Evolutionary conservation across 75 land plant genomes (phyloP).

Genomic region (Sequoiadendron giganteum): DNA sequence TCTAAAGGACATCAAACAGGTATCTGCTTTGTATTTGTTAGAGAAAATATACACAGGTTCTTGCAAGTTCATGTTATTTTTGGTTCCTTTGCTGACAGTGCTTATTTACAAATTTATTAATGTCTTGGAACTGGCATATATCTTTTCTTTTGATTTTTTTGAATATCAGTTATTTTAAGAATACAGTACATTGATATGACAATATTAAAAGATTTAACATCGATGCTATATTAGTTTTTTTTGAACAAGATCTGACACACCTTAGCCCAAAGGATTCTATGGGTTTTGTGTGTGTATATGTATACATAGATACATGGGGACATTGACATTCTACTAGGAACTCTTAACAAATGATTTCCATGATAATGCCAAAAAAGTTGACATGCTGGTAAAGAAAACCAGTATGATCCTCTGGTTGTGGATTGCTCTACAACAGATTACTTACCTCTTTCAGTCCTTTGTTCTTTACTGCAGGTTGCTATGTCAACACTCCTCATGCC

Average conservation of each 20-base stretch:
- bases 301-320: not conserved
- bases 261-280: not conserved
- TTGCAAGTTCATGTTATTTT: not conserved
- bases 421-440: not conserved
- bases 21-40: not conserved
- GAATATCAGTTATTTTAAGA: not conserved
- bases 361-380: not conserved
- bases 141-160: not conserved
- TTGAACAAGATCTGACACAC: not conserved
- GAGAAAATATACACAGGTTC: not conserved
- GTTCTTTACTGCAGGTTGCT: not conserved
- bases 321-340: not conserved
- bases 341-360: not conserved
- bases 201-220: not conserved
- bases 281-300: not conserved
- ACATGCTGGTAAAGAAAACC: not conserved
- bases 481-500: not conserved
- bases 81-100: not conserved
- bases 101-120: not conserved
- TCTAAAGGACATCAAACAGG: constrained; percentile 69
- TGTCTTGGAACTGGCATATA: not conserved
- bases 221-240: not conserved
- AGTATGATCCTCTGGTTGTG: not conserved
- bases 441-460: not conserved
- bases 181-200: not conserved